These are phyloP conservation scores for Pleurotus sapidus DNA, from an alignment of 768 basidiomycete species.

Conservation along the genomic window DNA sequence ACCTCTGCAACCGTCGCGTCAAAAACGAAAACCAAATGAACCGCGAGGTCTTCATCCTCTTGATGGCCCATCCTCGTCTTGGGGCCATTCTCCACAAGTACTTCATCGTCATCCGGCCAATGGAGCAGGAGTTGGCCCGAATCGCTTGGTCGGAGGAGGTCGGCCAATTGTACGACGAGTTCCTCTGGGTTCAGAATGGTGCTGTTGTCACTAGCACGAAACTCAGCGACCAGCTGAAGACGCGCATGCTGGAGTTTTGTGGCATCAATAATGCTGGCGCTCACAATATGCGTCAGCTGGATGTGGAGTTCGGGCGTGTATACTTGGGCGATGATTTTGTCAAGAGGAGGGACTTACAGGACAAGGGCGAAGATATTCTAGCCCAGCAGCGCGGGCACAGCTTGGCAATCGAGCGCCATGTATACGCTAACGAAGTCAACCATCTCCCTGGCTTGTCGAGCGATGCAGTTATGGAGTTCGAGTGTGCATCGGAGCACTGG, in stretches of 20 bases:
- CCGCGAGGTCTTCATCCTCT: constrained; percentile 14
- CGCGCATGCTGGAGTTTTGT: constrained; percentile 7
- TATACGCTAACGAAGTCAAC: constrained; percentile 16
- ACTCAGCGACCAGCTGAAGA: not conserved
- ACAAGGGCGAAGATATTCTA: constrained; percentile 12
- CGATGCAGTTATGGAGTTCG: constrained; percentile 16
- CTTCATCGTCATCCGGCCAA: constrained; percentile 12
- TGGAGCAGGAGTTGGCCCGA: constrained; percentile 8
- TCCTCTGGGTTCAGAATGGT: constrained; percentile 11
- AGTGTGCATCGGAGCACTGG: constrained; percentile 17
- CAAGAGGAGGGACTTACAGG: constrained; percentile 7
- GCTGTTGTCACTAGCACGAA: not conserved
- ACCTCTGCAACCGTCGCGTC: constrained; percentile 11
- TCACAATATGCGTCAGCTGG: constrained; percentile 14
- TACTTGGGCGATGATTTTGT: constrained; percentile 15
- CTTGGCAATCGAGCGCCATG: not conserved
- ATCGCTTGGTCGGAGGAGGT: constrained; percentile 3
- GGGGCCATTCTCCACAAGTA: constrained; percentile 7
- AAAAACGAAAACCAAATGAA: constrained; percentile 10
- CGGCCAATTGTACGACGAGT: constrained; percentile 10
- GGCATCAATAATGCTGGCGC: constrained; percentile 3
- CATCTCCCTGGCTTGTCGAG: constrained; percentile 12
- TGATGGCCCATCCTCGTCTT: constrained; percentile 8
- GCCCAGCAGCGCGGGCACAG: constrained; percentile 14
- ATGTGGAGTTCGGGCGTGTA: constrained; percentile 14